Conservation (phyloP, 169 alveolate species). For the Plasmodium chabaudi region DNA sequence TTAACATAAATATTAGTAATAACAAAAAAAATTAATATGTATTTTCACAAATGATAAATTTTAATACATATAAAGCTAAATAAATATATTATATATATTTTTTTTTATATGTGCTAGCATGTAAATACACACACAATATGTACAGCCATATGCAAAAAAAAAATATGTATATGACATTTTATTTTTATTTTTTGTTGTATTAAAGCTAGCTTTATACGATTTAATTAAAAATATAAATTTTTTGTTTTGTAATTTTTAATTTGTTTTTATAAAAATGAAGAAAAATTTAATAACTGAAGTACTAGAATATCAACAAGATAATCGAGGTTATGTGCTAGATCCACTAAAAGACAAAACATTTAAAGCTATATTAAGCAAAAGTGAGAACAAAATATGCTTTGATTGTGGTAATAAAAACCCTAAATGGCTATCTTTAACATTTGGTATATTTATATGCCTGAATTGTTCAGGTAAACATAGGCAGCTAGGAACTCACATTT, state of each 20-base stretch:
- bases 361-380: constrained; percentile 79
- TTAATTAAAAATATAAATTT: background rate
- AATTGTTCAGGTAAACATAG: constrained; percentile 96
- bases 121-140: no score
- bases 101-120: background rate
- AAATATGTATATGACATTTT: background rate
- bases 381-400: constrained; percentile 91
- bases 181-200: constrained; percentile 4
- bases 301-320: constrained; percentile 81
- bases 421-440: constrained; percentile 96
- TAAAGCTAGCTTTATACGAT: background rate
- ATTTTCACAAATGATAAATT: no score
- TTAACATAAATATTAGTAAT: no score
- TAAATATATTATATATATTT: background rate
- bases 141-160: no score
- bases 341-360: constrained; percentile 84
- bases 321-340: constrained; percentile 88
- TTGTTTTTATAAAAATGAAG: constrained; percentile 45
- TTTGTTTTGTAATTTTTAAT: constrained; percentile 3
- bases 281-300: constrained; percentile 61
- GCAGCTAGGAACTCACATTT: constrained; percentile 95
- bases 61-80: no score
- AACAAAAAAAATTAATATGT: no score
- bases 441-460: constrained; percentile 96
- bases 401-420: constrained; percentile 97